Evolutionary conservation across 2,329 filamentous ascomycete species (phyloP).

Genomic region (Fusarium tanahbumbuense): DNA sequence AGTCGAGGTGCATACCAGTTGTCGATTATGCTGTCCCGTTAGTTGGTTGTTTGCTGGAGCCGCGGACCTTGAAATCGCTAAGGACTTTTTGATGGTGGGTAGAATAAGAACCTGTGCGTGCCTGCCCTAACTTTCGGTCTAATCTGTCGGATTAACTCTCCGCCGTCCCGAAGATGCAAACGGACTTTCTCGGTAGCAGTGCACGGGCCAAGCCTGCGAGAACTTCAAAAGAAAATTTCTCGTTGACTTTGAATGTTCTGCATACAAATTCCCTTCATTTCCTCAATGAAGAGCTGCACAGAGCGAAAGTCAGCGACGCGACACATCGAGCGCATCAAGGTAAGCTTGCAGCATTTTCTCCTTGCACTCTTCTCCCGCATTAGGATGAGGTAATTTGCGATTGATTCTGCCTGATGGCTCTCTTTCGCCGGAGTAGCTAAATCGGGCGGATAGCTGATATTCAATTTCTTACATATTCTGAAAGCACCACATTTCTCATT

Average conservation of each 20-base stretch:
- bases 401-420: slow-evolving; percentile 88
- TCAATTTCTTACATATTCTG: slow-evolving; percentile 99
- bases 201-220: slow-evolving; percentile 38
- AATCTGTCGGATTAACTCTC: slow-evolving; percentile 47
- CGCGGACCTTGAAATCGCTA: slow-evolving; percentile 53
- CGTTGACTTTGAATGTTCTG: background rate
- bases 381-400: slow-evolving; percentile 99
- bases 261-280: slow-evolving; percentile 9
- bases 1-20: slow-evolving; percentile 53
- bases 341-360: slow-evolving; percentile 41
- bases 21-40: slow-evolving; percentile 55
- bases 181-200: background rate
- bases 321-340: slow-evolving; percentile 38
- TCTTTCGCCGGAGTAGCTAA: slow-evolving; percentile 89
- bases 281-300: slow-evolving; percentile 38
- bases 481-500: slow-evolving; percentile 52
- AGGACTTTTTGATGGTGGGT: slow-evolving; percentile 57
- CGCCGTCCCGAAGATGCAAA: slow-evolving; percentile 34
- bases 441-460: slow-evolving; percentile 85
- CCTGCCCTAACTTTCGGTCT: slow-evolving; percentile 51
- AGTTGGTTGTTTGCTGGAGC: slow-evolving; percentile 53
- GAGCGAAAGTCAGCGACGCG: background rate
- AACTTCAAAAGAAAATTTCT: slow-evolving; percentile 48
- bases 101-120: slow-evolving; percentile 54
- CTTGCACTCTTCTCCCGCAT: slow-evolving; percentile 18